Conservation (phyloP, 805 yeast genomes). For the Torulaspora gathmanii region DNA sequence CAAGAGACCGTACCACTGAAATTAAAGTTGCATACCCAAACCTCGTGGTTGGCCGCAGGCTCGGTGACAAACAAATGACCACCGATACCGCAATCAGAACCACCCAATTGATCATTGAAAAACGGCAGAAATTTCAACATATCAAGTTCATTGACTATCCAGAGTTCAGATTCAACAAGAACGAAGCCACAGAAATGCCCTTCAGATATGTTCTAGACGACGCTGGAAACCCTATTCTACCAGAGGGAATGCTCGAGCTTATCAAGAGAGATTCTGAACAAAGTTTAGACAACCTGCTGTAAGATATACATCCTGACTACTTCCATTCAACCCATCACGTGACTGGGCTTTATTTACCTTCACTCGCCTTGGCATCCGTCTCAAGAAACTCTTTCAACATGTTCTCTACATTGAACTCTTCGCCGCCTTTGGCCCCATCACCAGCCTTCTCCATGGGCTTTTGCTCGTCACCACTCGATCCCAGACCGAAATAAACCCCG, state of each 20-base stretch:
- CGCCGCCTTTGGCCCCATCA: constrained; percentile 2
- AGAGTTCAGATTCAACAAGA: constrained; percentile 78
- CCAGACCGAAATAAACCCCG: constrained; percentile 14
- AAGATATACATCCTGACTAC: background rate
- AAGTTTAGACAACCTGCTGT: constrained; percentile 60
- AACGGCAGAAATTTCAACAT: constrained; percentile 54
- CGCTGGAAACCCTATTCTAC: constrained; percentile 71
- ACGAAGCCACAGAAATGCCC: constrained; percentile 97
- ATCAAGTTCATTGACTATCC: constrained; percentile 90
- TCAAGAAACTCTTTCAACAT: constrained; percentile 25
- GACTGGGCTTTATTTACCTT: constrained; percentile 1
- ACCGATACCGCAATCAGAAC: constrained; percentile 96
- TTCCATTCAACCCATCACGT: background rate
- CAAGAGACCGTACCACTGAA: constrained; percentile 88
- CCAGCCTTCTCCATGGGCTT: background rate
- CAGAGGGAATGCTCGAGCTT: constrained; percentile 84
- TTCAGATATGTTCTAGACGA: constrained; percentile 75
- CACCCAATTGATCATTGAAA: constrained; percentile 71
- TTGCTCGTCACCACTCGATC: constrained; percentile 3
- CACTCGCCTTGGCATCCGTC: constrained; percentile 16
- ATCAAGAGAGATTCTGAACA: constrained; percentile 84
- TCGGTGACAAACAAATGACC: constrained; percentile 90
- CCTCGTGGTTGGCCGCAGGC: constrained; percentile 70
- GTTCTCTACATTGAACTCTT: constrained; percentile 22
- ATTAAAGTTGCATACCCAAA: constrained; percentile 68